Evolutionary conservation across 768 basidiomycete genomes (phyloP), one percentile per base, ranked within the genome.

Genomic region (Dendrothele bispora): DNA sequence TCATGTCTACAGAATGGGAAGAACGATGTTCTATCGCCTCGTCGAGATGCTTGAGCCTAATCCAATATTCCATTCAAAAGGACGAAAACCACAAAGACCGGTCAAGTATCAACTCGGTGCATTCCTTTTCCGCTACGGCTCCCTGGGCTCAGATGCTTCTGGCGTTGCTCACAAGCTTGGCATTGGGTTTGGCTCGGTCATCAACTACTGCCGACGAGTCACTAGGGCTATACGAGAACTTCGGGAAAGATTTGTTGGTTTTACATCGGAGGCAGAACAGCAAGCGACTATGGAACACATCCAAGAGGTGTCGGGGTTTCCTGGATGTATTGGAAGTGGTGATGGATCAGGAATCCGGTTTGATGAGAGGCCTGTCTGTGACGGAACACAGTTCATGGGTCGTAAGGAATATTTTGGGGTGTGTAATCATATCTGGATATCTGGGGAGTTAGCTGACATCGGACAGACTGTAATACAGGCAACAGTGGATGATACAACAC

Each of bases 121-220:
- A 7, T 46, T 46, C 24, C 55, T 64, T 2, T 35, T 55, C n/a
- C 36, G 55, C 3, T 56, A 57, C 40, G 59, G 59, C 10, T 48
- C 48, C 20, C 50, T 41, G 18, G 62, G 54, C 5, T 51, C 43
- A 12, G 41, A 51, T 41, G 21, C 37, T 24, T 32, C 47, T 7
- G 49, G 53, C 32, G 49, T 51, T 5, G 49, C 44, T 1, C 40
- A 52, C 3, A 54, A 59, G 42, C 27, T 59, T 20, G 53, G 51
- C 7, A 47, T 63, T 38, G 55, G 55, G 5, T 41, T 48, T 14
- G 59, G 62, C 4, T 60, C 61, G 14, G 55, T 60, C 5, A 44
- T 45, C 37, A 42, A 56, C 11, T 62, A 63, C 37, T 61, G 56
- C 24, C 15, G 42, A 10, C 42, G 62, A 10, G 53, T 63, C 39